These are phyloP conservation scores for Trichosporon ovoides DNA, from an alignment of 1,284 basidiomycete species.

Conservation along the genomic window DNA sequence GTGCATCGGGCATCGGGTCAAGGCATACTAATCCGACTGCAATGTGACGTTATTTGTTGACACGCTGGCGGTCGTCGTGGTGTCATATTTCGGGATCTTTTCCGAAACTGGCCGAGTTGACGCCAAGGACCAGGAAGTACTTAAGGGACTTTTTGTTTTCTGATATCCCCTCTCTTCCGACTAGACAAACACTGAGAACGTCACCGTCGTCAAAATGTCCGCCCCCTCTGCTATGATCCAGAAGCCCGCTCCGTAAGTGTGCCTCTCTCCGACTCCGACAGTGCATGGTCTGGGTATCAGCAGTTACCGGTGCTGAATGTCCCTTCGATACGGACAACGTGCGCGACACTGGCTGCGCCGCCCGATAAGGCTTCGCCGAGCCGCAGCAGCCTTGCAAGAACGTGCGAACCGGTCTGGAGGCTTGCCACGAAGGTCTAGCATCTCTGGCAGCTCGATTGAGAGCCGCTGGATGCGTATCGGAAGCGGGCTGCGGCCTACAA, in stretches of 20 bases:
- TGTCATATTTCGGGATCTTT: not conserved
- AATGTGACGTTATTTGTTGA: conserved; percentile 5
- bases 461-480: too few species aligned
- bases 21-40: not conserved
- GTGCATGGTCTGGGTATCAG: too few species aligned
- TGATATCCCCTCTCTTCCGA: not conserved
- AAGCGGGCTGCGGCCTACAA: too few species aligned
- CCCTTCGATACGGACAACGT: too few species aligned
- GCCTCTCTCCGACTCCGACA: too few species aligned
- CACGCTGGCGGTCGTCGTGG: not conserved
- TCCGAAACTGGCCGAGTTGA: not conserved
- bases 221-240: conserved; percentile 35
- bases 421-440: too few species aligned
- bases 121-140: not conserved
- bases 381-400: too few species aligned
- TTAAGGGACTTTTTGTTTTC: not conserved
- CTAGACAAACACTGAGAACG: not conserved
- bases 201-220: conserved; percentile 14
- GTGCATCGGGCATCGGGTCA: not conserved
- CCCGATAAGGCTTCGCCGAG: too few species aligned
- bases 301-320: too few species aligned
- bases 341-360: too few species aligned
- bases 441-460: too few species aligned
- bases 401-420: too few species aligned
- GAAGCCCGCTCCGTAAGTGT: conserved; percentile 45